These are phyloP conservation scores for Laburnicola sp. DNA, from an alignment of 2,329 filamentous ascomycete species.

Conservation along the genomic window DNA sequence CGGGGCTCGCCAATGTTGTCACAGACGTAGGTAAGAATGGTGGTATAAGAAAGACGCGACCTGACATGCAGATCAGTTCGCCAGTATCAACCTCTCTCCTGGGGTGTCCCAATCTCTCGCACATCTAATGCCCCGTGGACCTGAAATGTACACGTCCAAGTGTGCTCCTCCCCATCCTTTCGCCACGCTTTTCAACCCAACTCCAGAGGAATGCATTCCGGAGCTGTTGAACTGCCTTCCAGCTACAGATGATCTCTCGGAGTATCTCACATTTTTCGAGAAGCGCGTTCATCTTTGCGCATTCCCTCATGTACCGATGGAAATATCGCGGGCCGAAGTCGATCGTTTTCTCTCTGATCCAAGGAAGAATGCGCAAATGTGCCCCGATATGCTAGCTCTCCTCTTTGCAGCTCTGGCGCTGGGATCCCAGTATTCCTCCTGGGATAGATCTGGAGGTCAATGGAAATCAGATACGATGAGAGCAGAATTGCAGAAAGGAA, in stretches of 20 bases:
- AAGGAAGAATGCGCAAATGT: constrained; percentile 48
- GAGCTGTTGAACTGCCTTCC: constrained; percentile 47
- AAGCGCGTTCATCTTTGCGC: constrained; percentile 49
- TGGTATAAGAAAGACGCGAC: not conserved
- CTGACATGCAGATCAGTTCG: constrained; percentile 45
- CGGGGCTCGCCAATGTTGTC: constrained; percentile 53
- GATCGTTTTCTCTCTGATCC: constrained; percentile 50
- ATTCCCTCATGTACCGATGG: constrained; percentile 51
- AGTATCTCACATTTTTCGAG: constrained; percentile 49
- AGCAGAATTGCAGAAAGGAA: constrained; percentile 41
- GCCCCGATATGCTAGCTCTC: constrained; percentile 54
- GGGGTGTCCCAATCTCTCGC: constrained; percentile 44
- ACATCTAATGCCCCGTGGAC: constrained; percentile 48
- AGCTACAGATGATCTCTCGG: constrained; percentile 42
- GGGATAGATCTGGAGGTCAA: constrained; percentile 45
- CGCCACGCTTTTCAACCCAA: constrained; percentile 48
- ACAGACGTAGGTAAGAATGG: constrained; percentile 45
- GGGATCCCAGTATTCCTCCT: constrained; percentile 52
- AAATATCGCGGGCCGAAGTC: constrained; percentile 50
- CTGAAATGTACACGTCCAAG: constrained; percentile 48
- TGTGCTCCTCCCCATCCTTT: constrained; percentile 50
- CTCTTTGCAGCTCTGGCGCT: constrained; percentile 54
- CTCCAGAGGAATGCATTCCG: constrained; percentile 39
- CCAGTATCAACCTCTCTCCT: constrained; percentile 45
- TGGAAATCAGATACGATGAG: constrained; percentile 47